These are phyloP conservation scores for Fraxinus americana DNA, from an alignment of 257 asterid species.

Conservation along the genomic window DNA sequence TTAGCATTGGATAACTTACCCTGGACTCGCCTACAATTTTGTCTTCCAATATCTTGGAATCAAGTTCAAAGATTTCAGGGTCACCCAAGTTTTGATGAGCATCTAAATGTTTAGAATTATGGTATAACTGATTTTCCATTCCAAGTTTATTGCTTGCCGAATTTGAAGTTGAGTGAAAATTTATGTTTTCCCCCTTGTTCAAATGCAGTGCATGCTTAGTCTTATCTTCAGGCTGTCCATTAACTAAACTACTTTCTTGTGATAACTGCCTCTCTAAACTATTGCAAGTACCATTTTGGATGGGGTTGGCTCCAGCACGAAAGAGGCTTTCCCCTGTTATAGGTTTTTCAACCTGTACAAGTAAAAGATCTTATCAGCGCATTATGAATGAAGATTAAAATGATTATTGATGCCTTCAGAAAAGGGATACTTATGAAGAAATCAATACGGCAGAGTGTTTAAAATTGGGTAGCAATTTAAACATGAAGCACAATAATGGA, in stretches of 20 bases:
- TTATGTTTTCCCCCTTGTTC: conserved; percentile 47
- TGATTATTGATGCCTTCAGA: conserved; percentile 4
- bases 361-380: conserved; percentile 19
- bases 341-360: conserved; percentile 52
- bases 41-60: conserved; percentile 40
- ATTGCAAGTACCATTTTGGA: conserved; percentile 40
- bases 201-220: conserved; percentile 24
- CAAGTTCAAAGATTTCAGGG: conserved; percentile 34
- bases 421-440: conserved; percentile 17
- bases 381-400: conserved; percentile 11
- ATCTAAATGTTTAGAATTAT: conserved; percentile 36
- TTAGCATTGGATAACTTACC: conserved; percentile 45
- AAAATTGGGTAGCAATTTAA: not conserved
- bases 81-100: conserved; percentile 41
- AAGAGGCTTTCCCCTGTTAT: conserved; percentile 39
- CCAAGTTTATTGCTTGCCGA: conserved; percentile 39
- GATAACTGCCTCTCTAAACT: conserved; percentile 39
- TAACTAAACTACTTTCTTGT: conserved; percentile 36
- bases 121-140: conserved; percentile 40
- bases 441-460: not conserved
- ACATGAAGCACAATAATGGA: not conserved
- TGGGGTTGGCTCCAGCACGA: conserved; percentile 35
- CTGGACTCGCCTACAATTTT: conserved; percentile 42
- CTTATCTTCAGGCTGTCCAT: conserved; percentile 44
- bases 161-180: conserved; percentile 33